Base-by-base conservation (phyloP, 139 green algal genomes). In the Pleodorina starrii region DNA sequence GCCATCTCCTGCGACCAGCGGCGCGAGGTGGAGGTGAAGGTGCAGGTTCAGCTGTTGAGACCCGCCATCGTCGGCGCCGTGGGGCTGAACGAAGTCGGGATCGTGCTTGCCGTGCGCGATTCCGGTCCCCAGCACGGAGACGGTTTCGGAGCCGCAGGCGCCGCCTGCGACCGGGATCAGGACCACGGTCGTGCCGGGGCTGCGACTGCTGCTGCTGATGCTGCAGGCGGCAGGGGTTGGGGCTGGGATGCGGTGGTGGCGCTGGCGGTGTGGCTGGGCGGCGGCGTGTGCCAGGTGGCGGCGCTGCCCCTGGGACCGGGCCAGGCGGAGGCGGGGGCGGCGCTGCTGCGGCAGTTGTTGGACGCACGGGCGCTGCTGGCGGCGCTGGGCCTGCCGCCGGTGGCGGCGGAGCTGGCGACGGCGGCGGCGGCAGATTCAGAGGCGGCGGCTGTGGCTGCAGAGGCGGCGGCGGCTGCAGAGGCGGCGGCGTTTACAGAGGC, bases 251-350 rank as follows among this genome's bases (percentile, higher is more conserved):
- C 79, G 0, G n/a, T 40, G 0, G 40, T 59, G 59, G 6, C 11
- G 42, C 57, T 75, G 42, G 60, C 43, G 0, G 60, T 63, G 4
- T 87, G 81, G 81, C 60, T 87, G 60, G 60, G 60, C 60, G 32
- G 43, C 42, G 81, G 81, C 23, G 9, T 87, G 59, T 66, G 43
- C 60, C 60, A 87, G 60, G 81, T 87, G 17, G 81, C 81, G n/a
- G 10, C 40, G 19, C 21, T 32, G 60, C 29, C 60, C 29, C 3
- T 9, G 10, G 16, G 10, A 19, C 6, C 23, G 25, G 21, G 25
- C 25, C 51, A 73, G 51, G 50, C 36, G 2, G 54, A 54, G 10
- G 35, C 25, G 40, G 60, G 81, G 17, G 42, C 5, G 32, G 29
- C 16, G 23, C 81, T 87, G 60, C 42, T 87, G 60, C 40, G 32